Conservation (phyloP, 371 early-diverging fungal genomes). For the Mucor velutinosus region DNA sequence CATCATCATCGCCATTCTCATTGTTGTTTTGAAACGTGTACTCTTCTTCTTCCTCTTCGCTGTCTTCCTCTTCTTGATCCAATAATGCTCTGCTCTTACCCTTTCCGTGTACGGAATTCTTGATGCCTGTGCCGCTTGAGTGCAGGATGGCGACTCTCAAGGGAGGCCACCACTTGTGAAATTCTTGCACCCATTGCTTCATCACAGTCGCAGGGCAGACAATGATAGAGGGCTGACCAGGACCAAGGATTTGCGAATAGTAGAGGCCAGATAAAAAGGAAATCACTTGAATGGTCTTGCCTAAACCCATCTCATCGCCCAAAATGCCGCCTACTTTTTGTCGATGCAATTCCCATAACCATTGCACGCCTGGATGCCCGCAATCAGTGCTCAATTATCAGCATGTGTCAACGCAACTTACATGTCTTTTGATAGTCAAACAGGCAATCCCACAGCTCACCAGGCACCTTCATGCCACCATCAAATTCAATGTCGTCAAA, state of each 20-base stretch:
- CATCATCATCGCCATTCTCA: conserved; percentile 47
- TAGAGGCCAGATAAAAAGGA: conserved; percentile 77
- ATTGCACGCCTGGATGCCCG: conserved; percentile 63
- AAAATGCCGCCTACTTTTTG: conserved; percentile 93
- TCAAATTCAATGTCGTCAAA: conserved; percentile 64
- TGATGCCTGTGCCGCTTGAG: conserved; percentile 77
- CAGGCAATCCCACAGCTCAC: conserved; percentile 81
- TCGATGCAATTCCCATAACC: conserved; percentile 92
- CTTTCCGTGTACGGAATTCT: not conserved
- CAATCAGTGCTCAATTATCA: not conserved
- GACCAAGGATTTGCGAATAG: conserved; percentile 56
- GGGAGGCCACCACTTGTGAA: conserved; percentile 97
- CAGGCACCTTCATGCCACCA: conserved; percentile 72
- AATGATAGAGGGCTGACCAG: conserved; percentile 68
- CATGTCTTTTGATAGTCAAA: conserved; percentile 93
- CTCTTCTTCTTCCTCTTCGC: not conserved
- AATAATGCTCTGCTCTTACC: not conserved
- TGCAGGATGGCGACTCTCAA: conserved; percentile 89
- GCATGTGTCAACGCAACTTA: conserved; percentile 11
- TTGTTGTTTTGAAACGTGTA: not conserved
- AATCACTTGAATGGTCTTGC: conserved; percentile 96
- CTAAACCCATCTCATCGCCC: conserved; percentile 99
- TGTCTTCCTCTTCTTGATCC: not conserved
- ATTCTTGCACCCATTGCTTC: conserved; percentile 96
- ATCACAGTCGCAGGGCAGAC: conserved; percentile 97